Base-by-base conservation (phyloP, 1,139 yeast genomes). In the Arxiozyma telluris region DNA sequence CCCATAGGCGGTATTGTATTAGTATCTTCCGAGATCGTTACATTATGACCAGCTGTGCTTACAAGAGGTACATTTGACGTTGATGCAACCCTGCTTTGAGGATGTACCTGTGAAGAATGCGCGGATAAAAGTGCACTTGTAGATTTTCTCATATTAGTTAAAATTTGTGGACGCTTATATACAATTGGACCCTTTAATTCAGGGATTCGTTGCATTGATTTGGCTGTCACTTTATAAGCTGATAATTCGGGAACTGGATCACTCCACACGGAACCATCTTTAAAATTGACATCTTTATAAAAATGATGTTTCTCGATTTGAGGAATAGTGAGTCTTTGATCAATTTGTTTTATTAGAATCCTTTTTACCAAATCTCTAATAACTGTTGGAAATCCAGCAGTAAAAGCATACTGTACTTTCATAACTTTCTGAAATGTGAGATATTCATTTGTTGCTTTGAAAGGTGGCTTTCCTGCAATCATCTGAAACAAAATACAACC, bases 381-480 rank as follows among this genome's bases (percentile, higher is more conserved):
- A 4, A 88, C 78, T 58, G 81, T 72, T 6, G 96, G 95, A 60
- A 83, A 81, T 1, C 87, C 87, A 0, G 91, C 87, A 21, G 90
- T 84, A 64, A 87, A 90, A 3, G 88, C 80, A 70, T 82, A 94
- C 59, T 91, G 94, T 41, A 85, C 79, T 64, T 83, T 84, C 63
- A 34, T 86, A 61, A 94, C 90, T 67, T 91, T 90, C 66, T 94
- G 98, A 70, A 94, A 94, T 0, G 97, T 93, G 55, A 88, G 76
- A 65, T 90, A 94, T 70, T 94, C 98, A 53, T 95, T 93, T n/a
- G 86, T 76, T 0, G 96, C 98, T 66, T 91, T 93, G 73, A 94
- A 94, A 12, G 99, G 98, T 0, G 98, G 98, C 53, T 80, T 79
- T 1, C 98, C 98, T 23, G 95, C 89, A 61, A 94, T 85, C 80